phyloP scores from a whole-genome alignment of 371 early-diverging fungal species.

The Rhizomucor miehei region DNA sequence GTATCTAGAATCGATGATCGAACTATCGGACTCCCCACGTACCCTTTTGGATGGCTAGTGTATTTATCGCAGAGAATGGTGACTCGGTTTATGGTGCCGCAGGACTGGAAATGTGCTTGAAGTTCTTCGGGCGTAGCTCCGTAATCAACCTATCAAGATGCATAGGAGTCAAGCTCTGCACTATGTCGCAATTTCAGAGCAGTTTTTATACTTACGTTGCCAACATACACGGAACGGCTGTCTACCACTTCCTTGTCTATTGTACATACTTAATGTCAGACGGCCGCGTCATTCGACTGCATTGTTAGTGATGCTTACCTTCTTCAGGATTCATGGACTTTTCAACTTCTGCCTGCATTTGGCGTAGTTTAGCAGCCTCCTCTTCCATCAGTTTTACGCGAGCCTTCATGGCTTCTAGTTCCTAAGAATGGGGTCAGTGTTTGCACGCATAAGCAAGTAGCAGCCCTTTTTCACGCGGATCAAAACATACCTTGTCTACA shows the following conservation, averaged over 20 bases:
- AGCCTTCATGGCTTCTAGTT: slow-evolving; percentile 84
- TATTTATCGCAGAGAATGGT: slow-evolving; percentile 94
- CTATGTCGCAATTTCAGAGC: background rate
- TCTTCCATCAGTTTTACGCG: slow-evolving; percentile 91
- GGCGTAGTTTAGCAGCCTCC: slow-evolving; percentile 92
- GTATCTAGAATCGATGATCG: background rate
- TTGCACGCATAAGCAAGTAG: background rate
- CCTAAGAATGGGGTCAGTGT: slow-evolving; percentile 21
- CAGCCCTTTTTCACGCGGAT: background rate
- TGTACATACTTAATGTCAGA: background rate
- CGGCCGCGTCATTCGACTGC: background rate
- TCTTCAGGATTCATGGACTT: slow-evolving; percentile 72
- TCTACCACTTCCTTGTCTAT: slow-evolving; percentile 85
- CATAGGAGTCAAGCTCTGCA: slow-evolving; percentile 1
- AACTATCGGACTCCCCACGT: slow-evolving; percentile 10
- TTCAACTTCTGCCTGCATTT: slow-evolving; percentile 88
- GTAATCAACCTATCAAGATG: slow-evolving; percentile 81
- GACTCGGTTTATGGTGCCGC: slow-evolving; percentile 96
- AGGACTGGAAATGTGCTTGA: slow-evolving; percentile 93
- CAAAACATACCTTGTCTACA: slow-evolving; percentile 32
- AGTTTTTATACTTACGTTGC: slow-evolving; percentile 65
- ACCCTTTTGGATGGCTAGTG: slow-evolving; percentile 96
- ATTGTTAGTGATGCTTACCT: slow-evolving; percentile 30
- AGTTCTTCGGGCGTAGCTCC: slow-evolving; percentile 93
- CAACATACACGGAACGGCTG: slow-evolving; percentile 91